Conservation (phyloP, 257 asterid genomes). For the Rubia yunnanensis region DNA sequence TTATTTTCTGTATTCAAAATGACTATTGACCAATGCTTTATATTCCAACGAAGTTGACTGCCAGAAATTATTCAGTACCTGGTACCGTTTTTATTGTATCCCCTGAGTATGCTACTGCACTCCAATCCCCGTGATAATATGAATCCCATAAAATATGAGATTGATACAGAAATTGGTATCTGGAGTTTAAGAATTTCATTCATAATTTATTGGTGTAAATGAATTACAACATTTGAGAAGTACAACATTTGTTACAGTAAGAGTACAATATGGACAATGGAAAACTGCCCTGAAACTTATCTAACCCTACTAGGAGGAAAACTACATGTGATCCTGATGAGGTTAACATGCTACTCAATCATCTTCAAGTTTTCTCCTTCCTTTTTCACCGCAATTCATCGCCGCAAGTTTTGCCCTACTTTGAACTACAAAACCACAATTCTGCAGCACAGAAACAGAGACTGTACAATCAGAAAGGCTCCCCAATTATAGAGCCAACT, state of each 20-base stretch:
- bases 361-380: background rate
- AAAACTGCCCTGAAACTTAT: background rate
- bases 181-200: background rate
- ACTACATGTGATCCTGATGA: background rate
- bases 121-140: too few relatives aligned
- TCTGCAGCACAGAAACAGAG: slow-evolving; percentile 18
- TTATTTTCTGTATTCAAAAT: background rate
- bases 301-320: background rate
- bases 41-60: too few relatives aligned
- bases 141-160: too few relatives aligned
- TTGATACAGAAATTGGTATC: background rate
- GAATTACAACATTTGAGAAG: background rate
- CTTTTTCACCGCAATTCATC: slow-evolving; percentile 1
- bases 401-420: background rate
- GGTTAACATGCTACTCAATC: slow-evolving; percentile 3
- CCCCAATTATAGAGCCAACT: background rate
- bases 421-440: slow-evolving; percentile 4
- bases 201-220: slow-evolving; percentile 2
- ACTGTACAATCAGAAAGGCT: slow-evolving; percentile 20
- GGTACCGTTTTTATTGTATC: too few relatives aligned
- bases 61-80: too few relatives aligned
- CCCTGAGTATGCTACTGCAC: too few relatives aligned
- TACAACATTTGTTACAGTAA: background rate
- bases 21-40: background rate
- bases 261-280: background rate